Percentiles rank a stretch among this genome's conserved stretches.
Conservation (phyloP, 768 basidiomycete species). For the Tubosaeta sp. region DNA sequence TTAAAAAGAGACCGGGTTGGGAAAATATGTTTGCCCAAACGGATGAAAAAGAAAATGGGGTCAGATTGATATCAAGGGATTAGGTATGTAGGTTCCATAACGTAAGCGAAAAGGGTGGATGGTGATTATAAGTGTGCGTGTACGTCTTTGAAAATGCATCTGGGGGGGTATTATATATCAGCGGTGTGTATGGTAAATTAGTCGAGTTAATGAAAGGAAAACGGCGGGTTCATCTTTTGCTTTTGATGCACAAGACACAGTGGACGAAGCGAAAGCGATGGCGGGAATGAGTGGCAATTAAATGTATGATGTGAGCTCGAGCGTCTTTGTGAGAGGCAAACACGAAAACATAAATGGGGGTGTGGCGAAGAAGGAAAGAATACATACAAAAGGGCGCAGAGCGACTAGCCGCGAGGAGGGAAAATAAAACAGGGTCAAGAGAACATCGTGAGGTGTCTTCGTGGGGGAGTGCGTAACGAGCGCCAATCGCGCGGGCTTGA, state of each 20-base stretch:
- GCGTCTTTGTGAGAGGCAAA: background rate
- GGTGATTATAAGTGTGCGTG: background rate
- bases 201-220: background rate
- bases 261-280: conserved; percentile 14
- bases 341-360: background rate
- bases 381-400: background rate
- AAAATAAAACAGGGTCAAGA: background rate
- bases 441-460: conserved; percentile 26
- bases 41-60: background rate
- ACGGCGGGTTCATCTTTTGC: background rate
- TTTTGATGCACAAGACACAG: conserved; percentile 18
- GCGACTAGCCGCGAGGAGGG: background rate
- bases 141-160: background rate
- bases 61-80: background rate
- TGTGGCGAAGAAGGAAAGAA: background rate
- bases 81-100: background rate
- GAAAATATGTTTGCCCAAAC: background rate
- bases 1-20: background rate
- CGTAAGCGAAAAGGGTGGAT: background rate
- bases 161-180: background rate
- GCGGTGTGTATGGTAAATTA: background rate
- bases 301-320: conserved; percentile 18
- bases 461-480: conserved; percentile 18
- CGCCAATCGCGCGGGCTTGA: conserved; percentile 15
- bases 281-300: conserved; percentile 17